These are phyloP conservation scores for Trypethelium eluteriae DNA, from an alignment of 495 filamentous ascomycete genomes.

Conservation along the genomic window DNA sequence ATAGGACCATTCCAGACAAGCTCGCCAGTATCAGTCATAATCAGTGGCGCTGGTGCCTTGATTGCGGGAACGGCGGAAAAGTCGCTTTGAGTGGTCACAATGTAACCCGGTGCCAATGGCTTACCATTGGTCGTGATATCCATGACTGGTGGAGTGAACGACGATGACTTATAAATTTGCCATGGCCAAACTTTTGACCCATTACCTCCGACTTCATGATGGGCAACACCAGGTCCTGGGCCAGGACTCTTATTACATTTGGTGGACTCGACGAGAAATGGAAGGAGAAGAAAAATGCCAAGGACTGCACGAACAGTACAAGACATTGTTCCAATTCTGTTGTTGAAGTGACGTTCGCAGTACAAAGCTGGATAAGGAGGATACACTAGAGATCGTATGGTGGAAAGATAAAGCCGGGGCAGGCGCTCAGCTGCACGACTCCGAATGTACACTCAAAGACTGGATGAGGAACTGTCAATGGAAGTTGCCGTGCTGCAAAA, in stretches of 20 bases:
- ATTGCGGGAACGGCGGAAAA: background rate
- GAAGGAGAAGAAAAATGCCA: background rate
- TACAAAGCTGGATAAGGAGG: too few relatives aligned
- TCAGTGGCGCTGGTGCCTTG: slow-evolving; percentile 10
- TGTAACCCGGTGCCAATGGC: slow-evolving; percentile 16
- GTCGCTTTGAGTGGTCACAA: slow-evolving; percentile 17
- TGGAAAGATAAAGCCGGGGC: too few relatives aligned
- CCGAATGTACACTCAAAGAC: too few relatives aligned
- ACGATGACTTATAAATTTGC: slow-evolving; percentile 18
- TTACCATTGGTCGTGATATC: slow-evolving; percentile 18
- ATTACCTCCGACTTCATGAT: slow-evolving; percentile 6
- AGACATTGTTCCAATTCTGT: background rate
- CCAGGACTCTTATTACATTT: background rate
- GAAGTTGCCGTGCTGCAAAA: too few relatives aligned
- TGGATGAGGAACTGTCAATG: too few relatives aligned
- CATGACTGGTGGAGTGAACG: slow-evolving; percentile 18
- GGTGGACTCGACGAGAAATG: background rate
- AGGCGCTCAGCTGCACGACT: too few relatives aligned
- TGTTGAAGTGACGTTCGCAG: too few relatives aligned
- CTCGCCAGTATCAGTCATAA: slow-evolving; percentile 15
- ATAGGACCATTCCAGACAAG: slow-evolving; percentile 17
- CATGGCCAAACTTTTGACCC: slow-evolving; percentile 13
- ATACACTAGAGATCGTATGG: too few relatives aligned
- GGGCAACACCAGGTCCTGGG: background rate
- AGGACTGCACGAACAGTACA: background rate